phyloP scores from a whole-genome alignment of 805 yeast genomes.

The Hanseniaspora guilliermondii region DNA sequence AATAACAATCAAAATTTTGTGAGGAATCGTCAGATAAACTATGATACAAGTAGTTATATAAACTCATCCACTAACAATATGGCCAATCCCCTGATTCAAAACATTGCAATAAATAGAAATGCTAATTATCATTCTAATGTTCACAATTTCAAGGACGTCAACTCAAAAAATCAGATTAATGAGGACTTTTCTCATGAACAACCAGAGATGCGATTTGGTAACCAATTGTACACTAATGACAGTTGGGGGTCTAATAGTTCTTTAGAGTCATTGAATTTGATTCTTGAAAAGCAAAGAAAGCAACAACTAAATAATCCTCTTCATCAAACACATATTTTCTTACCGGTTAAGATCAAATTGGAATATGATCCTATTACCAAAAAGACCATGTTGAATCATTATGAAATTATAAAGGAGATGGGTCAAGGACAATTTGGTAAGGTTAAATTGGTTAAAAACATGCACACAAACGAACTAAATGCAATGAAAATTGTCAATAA shows the following conservation, averaged over 20 bases:
- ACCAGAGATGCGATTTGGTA: background rate
- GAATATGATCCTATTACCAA: slow-evolving; percentile 82
- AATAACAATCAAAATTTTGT: background rate
- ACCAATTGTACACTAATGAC: slow-evolving; percentile 1
- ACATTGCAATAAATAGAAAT: background rate
- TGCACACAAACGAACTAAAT: slow-evolving; percentile 50
- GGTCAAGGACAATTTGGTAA: slow-evolving; percentile 99
- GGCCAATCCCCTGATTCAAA: slow-evolving; percentile 4
- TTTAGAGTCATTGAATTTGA: slow-evolving; percentile 28
- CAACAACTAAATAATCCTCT: slow-evolving; percentile 33
- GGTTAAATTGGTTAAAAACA: slow-evolving; percentile 77
- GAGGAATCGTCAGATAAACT: background rate
- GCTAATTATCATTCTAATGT: background rate
- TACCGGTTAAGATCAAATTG: slow-evolving; percentile 57
- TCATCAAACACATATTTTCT: slow-evolving; percentile 29
- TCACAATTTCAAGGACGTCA: background rate
- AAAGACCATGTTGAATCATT: slow-evolving; percentile 72
- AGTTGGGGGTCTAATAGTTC: slow-evolving; percentile 24
- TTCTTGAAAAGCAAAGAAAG: slow-evolving; percentile 32
- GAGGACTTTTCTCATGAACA: background rate
- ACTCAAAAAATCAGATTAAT: background rate
- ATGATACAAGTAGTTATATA: background rate
- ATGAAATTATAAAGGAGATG: slow-evolving; percentile 74
- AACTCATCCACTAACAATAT: background rate
- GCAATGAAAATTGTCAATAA: slow-evolving; percentile 90